Conservation (phyloP, 768 basidiomycete genomes). For the Lepiota brunneoincarnata region DNA sequence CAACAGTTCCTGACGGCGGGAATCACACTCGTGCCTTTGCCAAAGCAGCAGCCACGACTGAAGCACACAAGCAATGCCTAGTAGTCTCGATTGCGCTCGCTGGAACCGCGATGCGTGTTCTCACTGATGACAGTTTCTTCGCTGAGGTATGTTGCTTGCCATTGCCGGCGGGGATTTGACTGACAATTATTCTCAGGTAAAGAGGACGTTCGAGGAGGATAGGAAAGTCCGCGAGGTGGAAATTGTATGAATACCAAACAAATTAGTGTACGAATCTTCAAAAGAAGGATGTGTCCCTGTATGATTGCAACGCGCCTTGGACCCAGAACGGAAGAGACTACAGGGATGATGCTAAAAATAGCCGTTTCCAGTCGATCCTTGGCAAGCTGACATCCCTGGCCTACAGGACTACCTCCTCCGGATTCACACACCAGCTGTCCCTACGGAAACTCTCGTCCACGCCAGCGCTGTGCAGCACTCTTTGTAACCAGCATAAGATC, state of each 20-base stretch:
- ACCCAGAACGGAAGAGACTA: no score
- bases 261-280: background rate
- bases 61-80: conserved; percentile 65
- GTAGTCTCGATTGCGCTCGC: conserved; percentile 72
- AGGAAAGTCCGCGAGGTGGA: conserved; percentile 6
- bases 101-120: conserved; percentile 60
- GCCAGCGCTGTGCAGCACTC: no score
- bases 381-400: no score
- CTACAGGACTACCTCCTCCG: no score
- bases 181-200: conserved; percentile 36
- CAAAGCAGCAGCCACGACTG: conserved; percentile 55
- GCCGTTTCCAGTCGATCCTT: no score
- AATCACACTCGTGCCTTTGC: conserved; percentile 76
- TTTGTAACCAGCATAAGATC: no score
- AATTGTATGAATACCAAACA: background rate
- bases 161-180: background rate
- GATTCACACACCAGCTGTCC: no score
- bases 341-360: no score
- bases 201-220: conserved; percentile 47
- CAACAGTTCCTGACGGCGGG: conserved; percentile 66
- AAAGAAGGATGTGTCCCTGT: no score
- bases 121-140: conserved; percentile 68
- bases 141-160: conserved; percentile 38
- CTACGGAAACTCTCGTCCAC: no score
- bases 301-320: no score